Conservation (phyloP, 2,329 filamentous ascomycete genomes). For the Sclerotinia spermophila region DNA sequence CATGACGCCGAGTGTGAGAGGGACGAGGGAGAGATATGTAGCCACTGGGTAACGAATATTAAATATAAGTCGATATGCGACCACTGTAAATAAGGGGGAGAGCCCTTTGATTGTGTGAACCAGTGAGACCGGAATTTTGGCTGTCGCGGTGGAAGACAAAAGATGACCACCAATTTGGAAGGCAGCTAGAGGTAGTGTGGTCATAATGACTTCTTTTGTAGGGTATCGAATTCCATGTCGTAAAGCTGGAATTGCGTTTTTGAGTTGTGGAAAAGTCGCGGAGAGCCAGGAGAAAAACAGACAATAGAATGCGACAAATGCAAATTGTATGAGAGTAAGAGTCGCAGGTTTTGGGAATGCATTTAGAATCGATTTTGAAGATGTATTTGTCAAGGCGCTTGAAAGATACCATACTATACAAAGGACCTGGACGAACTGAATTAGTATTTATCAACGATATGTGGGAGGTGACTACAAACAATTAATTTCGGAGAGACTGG, state of each 20-base stretch:
- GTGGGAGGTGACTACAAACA: conserved; percentile 50
- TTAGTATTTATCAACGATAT: conserved; percentile 23
- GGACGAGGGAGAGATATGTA: conserved; percentile 87
- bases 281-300: conserved; percentile 75
- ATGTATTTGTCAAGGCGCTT: conserved; percentile 94
- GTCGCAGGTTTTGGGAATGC: conserved; percentile 88
- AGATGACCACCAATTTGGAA: conserved; percentile 96
- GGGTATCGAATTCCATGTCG: conserved; percentile 80
- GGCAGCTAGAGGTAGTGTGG: conserved; percentile 83
- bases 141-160: conserved; percentile 87
- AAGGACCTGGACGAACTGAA: conserved; percentile 56
- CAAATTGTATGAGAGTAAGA: conserved; percentile 89
- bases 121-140: conserved; percentile 91
- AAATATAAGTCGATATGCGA: conserved; percentile 87
- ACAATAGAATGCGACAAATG: conserved; percentile 86
- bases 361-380: conserved; percentile 93
- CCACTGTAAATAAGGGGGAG: conserved; percentile 89
- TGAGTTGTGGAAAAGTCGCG: conserved; percentile 65
- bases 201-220: conserved; percentile 74
- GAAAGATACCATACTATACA: conserved; percentile 93
- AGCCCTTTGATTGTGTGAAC: conserved; percentile 99
- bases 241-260: conserved; percentile 70
- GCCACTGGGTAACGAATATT: conserved; percentile 81
- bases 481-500: conserved; percentile 85
- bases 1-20: conserved; percentile 90